Conservation (phyloP, 2,329 filamentous ascomycete genomes). For the Fusarium mundagurra region DNA sequence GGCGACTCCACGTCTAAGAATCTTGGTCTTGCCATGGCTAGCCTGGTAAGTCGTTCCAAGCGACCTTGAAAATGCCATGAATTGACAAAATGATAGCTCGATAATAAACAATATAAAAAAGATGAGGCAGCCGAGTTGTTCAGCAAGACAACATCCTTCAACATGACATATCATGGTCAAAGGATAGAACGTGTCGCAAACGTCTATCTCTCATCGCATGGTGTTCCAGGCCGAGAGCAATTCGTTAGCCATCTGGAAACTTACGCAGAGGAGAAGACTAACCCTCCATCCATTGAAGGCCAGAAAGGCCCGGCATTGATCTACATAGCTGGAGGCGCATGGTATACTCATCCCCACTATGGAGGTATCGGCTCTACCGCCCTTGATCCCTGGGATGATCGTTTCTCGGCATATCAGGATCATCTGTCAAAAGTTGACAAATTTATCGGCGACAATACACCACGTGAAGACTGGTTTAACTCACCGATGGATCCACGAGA, state of each 20-base stretch:
- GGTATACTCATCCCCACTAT: not conserved
- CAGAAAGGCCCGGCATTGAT: not conserved
- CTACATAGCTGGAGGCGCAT: not conserved
- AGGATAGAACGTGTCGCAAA: not conserved
- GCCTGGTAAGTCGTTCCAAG: constrained; percentile 26
- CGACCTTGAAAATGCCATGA: accelerated
- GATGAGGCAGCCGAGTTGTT: not conserved
- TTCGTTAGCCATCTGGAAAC: not conserved
- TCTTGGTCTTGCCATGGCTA: constrained; percentile 61
- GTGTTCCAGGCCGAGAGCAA: not conserved
- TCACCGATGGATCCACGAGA: constrained; percentile 35
- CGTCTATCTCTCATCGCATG: not conserved
- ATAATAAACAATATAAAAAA: not conserved
- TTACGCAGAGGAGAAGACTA: not conserved
- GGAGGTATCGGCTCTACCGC: no score
- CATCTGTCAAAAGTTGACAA: not conserved
- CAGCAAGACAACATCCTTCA: not conserved
- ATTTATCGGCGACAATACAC: not conserved
- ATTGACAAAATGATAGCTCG: not conserved
- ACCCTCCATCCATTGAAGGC: not conserved
- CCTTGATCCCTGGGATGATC: not conserved
- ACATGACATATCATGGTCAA: constrained; percentile 4
- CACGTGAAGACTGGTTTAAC: not conserved
- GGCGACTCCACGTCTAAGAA: constrained; percentile 69
- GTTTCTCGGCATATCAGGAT: not conserved